phyloP scores from a whole-genome alignment of 345 rosid genomes.

The Anacardium occidentale region DNA sequence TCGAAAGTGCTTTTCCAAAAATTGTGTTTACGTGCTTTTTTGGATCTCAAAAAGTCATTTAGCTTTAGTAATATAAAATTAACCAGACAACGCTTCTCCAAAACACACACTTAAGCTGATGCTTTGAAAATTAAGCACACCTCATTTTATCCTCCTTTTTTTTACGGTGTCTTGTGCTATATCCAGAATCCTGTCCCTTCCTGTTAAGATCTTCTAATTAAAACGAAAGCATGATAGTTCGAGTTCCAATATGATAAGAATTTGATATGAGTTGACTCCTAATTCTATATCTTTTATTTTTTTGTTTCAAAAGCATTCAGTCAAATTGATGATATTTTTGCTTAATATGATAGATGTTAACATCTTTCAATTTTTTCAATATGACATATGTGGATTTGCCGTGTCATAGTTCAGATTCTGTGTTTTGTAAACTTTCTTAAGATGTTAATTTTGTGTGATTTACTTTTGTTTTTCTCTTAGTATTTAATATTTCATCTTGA shows the following conservation, averaged over 20 bases:
- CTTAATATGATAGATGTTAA: neutral
- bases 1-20: neutral
- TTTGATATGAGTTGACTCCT: neutral
- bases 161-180: neutral
- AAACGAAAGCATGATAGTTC: neutral
- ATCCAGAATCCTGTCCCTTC: neutral
- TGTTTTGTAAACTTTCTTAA: neutral
- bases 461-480: neutral
- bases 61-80: neutral
- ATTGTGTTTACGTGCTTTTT: neutral
- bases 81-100: neutral
- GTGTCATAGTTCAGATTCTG: neutral
- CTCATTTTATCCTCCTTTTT: neutral
- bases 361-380: neutral
- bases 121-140: neutral
- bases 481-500: conserved; percentile 11
- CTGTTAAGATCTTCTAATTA: neutral
- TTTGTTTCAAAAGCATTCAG: neutral
- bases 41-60: neutral
- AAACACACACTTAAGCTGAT: neutral
- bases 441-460: neutral
- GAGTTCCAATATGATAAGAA: neutral
- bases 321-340: neutral
- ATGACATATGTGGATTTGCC: neutral
- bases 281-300: neutral